Evolutionary conservation across 306 rosid genomes (phyloP), one percentile per base, ranked within the genome.

Genomic region (Casuarina equisetifolia): DNA sequence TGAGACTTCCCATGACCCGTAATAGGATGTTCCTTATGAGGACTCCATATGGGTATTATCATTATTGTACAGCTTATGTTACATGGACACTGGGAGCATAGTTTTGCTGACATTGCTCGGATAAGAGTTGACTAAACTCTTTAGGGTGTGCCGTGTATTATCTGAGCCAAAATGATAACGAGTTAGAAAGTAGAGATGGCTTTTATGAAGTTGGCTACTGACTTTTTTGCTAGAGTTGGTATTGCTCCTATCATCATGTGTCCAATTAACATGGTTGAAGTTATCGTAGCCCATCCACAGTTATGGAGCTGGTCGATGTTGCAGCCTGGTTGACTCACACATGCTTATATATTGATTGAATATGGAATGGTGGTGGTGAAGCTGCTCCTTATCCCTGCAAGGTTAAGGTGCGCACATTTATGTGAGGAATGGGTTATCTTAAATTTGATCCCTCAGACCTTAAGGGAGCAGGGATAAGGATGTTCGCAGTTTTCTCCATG

Each of bases 311-410:
- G 98, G 97, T 90, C 82, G 75, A 79, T 79, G 74, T 78, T 70
- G 97, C 93, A 88, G 98, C 84, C 97, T 84, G 98, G 97, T 94
- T 91, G 98, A 94, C 98, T 90, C 93, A 85, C 78, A 48, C 90
- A 84, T 85, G 91, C 92, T 81, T 90, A 82, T 86, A 84, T 62
- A 77, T 86, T 84, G 85, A 85, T 92, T 89, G 90, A 73, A 84
- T 84, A 76, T 86, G 86, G 88, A 89, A 85, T 83, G 89, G 72
- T 85, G 90, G 84, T 90, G 89, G 89, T 87, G 97, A 92, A 86
- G 91, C 97, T 92, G 92, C 95, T 92, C 94, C 97, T 94, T 94
- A 94, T 94, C 97, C 98, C 98, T 92, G 94, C 86, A 84, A 88
- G 87, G 87, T 87, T 85, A 86, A 94, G 98, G 97, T 94, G 98